Evolutionary conservation across 306 rosid species (phyloP).

Genomic region (Dalbergia cultrata): DNA sequence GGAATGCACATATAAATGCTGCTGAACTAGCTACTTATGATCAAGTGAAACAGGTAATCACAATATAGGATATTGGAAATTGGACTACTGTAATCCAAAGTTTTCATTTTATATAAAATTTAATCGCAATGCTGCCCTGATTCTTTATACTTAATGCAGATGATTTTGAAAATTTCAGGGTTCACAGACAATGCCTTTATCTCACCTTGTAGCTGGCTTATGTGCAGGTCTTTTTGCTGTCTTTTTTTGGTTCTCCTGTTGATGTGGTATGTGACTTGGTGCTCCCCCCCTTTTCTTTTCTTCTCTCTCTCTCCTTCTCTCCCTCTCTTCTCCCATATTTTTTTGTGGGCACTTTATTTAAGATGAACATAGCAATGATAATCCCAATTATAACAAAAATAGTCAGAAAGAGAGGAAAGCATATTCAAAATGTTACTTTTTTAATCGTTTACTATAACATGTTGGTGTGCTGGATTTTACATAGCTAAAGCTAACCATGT

Average conservation of each 20-base stretch:
- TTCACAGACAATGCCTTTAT: slow-evolving; percentile 82
- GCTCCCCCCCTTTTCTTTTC: slow-evolving; percentile 3
- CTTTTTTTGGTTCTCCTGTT: slow-evolving; percentile 92
- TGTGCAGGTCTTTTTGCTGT: slow-evolving; percentile 98
- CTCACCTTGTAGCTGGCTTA: slow-evolving; percentile 97
- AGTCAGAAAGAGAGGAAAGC: slow-evolving; percentile 15
- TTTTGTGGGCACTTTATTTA: background rate
- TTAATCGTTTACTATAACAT: slow-evolving; percentile 14
- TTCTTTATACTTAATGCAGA: slow-evolving; percentile 94
- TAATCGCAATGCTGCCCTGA: slow-evolving; percentile 69
- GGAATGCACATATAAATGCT: slow-evolving; percentile 93
- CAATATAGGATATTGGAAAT: slow-evolving; percentile 38
- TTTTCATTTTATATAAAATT: slow-evolving; percentile 42
- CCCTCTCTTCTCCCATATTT: background rate
- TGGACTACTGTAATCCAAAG: slow-evolving; percentile 35
- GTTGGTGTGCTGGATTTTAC: slow-evolving; percentile 7
- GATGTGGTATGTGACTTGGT: slow-evolving; percentile 76
- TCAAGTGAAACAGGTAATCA: slow-evolving; percentile 83
- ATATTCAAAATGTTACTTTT: slow-evolving; percentile 2
- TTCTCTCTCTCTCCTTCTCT: too few species aligned
- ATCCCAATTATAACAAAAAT: slow-evolving; percentile 24
- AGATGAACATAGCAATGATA: slow-evolving; percentile 30
- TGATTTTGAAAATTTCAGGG: slow-evolving; percentile 98
- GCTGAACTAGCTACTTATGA: slow-evolving; percentile 99
- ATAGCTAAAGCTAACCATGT: slow-evolving; percentile 29